These are phyloP conservation scores for Paecilomyces niveus DNA, from an alignment of 2,329 filamentous ascomycete genomes.

Conservation along the genomic window DNA sequence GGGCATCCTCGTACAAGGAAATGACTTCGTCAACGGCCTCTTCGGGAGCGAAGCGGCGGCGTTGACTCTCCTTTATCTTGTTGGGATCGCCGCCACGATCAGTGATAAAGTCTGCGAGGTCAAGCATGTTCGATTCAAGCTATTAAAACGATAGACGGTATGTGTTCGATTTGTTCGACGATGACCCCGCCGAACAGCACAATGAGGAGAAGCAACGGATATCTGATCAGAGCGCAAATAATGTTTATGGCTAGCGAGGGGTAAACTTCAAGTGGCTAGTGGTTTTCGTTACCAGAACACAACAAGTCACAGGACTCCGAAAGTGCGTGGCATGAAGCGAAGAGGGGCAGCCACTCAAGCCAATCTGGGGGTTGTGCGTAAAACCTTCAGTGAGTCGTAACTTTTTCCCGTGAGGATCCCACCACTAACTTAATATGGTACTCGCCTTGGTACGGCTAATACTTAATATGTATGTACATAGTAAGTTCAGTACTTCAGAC, in stretches of 20 bases:
- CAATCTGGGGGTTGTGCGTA: too few species aligned
- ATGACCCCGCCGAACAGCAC: neutral
- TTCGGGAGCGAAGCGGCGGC: constrained; percentile 70
- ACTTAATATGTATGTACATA: too few species aligned
- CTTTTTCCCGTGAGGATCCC: too few species aligned
- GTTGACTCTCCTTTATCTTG: constrained; percentile 85
- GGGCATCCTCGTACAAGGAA: constrained; percentile 75
- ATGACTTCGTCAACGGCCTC: constrained; percentile 89
- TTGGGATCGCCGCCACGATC: constrained; percentile 89
- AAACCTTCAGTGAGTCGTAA: too few species aligned
- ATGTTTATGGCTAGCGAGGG: neutral
- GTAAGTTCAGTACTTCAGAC: too few species aligned
- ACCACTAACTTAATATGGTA: too few species aligned
- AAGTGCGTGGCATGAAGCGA: neutral
- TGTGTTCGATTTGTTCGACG: neutral
- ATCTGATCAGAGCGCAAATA: neutral
- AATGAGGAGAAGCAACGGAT: neutral
- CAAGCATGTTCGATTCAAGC: constrained; percentile 53
- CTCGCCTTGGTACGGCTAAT: too few species aligned
- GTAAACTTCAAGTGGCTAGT: neutral
- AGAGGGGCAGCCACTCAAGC: neutral
- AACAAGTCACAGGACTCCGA: neutral
- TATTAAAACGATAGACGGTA: neutral
- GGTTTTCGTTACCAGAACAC: neutral
- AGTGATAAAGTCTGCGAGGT: constrained; percentile 69